Evolutionary conservation across 352 stramenopile genomes (phyloP), one percentile per base, ranked within the genome.

Genomic region (Phytopythium litorale): DNA sequence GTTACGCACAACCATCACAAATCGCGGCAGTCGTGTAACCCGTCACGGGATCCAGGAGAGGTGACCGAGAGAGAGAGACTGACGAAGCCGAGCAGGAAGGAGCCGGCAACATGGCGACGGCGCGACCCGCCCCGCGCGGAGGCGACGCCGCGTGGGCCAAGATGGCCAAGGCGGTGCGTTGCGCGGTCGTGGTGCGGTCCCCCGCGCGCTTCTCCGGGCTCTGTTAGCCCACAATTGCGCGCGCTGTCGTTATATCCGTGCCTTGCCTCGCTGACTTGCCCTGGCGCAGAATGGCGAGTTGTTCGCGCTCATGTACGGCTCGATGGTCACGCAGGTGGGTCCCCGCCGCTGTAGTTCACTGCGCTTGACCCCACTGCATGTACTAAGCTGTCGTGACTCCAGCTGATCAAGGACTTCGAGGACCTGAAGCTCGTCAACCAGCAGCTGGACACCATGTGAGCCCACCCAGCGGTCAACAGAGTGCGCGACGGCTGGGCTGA

Each of bases 251-350:
- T 0, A 16, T 16, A 33, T 30, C 28, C n/a, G 18, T 13, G 30
- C 7, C 18, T 13, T 25, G 25, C 23, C 15, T 9, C 7, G 30
- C 35, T 16, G 18, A 30, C 35, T 56, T 59, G 3, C 6, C 0
- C 4, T 13, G 7, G 15, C 21, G 28, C 58, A 70, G 86, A 99
- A 99, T 68, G 94, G 96, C n/a, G 97, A 99, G 78, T 84, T 99
- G 37, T 98, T 99, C 64, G 91, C 96, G 40, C 78, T 99, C 55
- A 99, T 96, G 11, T 99, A 99, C 76, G 97, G 97, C 37, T 93
- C 95, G 19, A 88, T 99, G 64, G 93, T 99, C 23, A 98, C 89
- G 9, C 93, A 98, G 78, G 79, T 87, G 13, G 16, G 18, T 13
- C 4, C 3, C 28, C 28, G 28, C 28, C 28, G 15, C 3, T 43